Evolutionary conservation across 2,329 filamentous ascomycete species (phyloP).

Genomic region (Diplodia sapinea): DNA sequence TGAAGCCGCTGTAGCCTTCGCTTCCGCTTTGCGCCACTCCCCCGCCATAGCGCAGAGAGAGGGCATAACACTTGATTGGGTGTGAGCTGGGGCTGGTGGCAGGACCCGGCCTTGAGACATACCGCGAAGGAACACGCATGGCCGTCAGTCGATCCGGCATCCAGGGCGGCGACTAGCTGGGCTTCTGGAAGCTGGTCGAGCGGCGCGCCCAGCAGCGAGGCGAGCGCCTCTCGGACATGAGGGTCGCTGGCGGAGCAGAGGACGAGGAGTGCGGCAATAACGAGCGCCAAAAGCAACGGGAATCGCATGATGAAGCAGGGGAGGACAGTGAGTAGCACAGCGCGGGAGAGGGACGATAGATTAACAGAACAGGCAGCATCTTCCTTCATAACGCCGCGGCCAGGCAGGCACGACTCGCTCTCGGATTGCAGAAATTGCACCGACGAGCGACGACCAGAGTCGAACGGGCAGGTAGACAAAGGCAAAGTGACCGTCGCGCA

Average conservation of each 20-base stretch:
- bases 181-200: slow-evolving; percentile 31
- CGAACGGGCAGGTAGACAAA: slow-evolving; percentile 16
- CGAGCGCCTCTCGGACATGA: slow-evolving; percentile 30
- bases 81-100: neutral
- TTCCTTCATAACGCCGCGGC: slow-evolving; percentile 5
- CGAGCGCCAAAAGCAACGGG: slow-evolving; percentile 24
- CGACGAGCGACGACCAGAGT: slow-evolving; percentile 5
- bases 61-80: slow-evolving; percentile 36
- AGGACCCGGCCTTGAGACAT: slow-evolving; percentile 21
- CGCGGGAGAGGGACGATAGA: slow-evolving; percentile 8
- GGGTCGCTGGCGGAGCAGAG: slow-evolving; percentile 23
- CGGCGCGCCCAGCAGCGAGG: slow-evolving; percentile 35
- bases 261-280: slow-evolving; percentile 14
- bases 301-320: slow-evolving; percentile 30
- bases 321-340: slow-evolving; percentile 14
- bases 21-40: slow-evolving; percentile 34
- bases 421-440: slow-evolving; percentile 6
- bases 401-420: slow-evolving; percentile 1
- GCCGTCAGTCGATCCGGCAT: slow-evolving; percentile 4
- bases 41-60: slow-evolving; percentile 37
- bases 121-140: slow-evolving; percentile 36
- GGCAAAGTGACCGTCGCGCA: slow-evolving; percentile 7
- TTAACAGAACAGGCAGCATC: slow-evolving; percentile 9
- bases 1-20: slow-evolving; percentile 37
- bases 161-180: slow-evolving; percentile 12